A percentile compares a stretch with the other conserved stretches of the same genome.
Conservation (phyloP, 805 yeast genomes). For the Saccharomycopsis fodiens region DNA sequence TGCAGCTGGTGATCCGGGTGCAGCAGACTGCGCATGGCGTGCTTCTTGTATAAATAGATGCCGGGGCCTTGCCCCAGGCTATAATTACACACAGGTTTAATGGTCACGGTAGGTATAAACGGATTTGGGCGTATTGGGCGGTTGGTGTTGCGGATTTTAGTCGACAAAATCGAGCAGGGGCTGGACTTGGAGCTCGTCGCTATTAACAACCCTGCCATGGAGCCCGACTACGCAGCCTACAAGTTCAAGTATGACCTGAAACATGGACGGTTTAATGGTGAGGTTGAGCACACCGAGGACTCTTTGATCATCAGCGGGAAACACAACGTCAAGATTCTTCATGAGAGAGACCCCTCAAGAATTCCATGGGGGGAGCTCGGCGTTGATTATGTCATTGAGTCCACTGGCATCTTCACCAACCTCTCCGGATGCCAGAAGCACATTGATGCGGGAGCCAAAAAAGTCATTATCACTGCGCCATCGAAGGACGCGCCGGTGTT, state of each 20-base stretch:
- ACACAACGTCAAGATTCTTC: conserved; percentile 40
- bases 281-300: conserved; percentile 51
- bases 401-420: conserved; percentile 67
- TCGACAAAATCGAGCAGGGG: conserved; percentile 31
- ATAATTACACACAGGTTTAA: neutral
- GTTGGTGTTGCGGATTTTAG: conserved; percentile 23
- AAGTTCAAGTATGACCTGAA: conserved; percentile 95
- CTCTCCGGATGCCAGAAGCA: conserved; percentile 61
- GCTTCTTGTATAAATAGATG: neutral
- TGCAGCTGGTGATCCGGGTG: neutral
- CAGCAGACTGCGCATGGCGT: neutral
- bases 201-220: conserved; percentile 87
- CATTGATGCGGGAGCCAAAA: conserved; percentile 67
- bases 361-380: conserved; percentile 62
- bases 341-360: conserved; percentile 59
- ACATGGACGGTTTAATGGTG: conserved; percentile 80
- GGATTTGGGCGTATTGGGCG: conserved; percentile 31
- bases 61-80: neutral
- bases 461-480: conserved; percentile 67
- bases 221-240: conserved; percentile 86
- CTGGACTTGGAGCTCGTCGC: conserved; percentile 76
- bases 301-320: conserved; percentile 59
- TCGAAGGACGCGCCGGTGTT: conserved; percentile 68
- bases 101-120: conserved; percentile 32
- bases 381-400: conserved; percentile 59